Evolutionary conservation across 352 stramenopile genomes (phyloP).

Genomic region (Phytopythium helicoides): DNA sequence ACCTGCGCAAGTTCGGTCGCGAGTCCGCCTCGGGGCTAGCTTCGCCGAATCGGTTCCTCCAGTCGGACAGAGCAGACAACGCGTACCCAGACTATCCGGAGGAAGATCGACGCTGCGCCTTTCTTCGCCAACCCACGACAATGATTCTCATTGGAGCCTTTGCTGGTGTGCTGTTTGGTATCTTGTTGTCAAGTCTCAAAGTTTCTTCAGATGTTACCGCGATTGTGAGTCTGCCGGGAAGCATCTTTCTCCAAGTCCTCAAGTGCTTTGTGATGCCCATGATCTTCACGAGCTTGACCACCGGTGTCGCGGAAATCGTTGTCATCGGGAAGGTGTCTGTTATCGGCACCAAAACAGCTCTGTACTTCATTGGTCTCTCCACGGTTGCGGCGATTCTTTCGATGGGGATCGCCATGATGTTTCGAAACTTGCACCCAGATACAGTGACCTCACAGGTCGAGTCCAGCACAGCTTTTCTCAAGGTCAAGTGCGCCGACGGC

Average conservation of each 20-base stretch:
- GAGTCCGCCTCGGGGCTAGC: neutral
- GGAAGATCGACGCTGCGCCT: slow-evolving; percentile 13
- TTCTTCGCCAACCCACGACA: slow-evolving; percentile 29
- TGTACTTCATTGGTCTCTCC: slow-evolving; percentile 52
- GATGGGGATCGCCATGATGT: slow-evolving; percentile 1
- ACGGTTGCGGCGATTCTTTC: slow-evolving; percentile 7
- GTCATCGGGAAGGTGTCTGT: slow-evolving; percentile 60
- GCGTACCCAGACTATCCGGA: slow-evolving; percentile 14
- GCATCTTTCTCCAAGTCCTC: slow-evolving; percentile 44
- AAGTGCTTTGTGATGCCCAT: slow-evolving; percentile 63
- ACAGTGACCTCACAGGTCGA: slow-evolving; percentile 6
- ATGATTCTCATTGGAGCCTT: slow-evolving; percentile 43
- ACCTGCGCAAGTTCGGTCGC: neutral
- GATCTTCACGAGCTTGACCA: slow-evolving; percentile 65
- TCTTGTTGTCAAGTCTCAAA: slow-evolving; percentile 26
- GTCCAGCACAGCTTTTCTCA: slow-evolving; percentile 8
- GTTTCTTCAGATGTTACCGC: slow-evolving; percentile 31
- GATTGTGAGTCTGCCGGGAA: slow-evolving; percentile 37
- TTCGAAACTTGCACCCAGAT: slow-evolving; percentile 2
- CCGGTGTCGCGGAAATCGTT: slow-evolving; percentile 61
- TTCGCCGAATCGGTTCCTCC: neutral
- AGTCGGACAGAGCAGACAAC: neutral
- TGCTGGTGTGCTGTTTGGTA: slow-evolving; percentile 27
- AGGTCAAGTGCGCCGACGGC: slow-evolving; percentile 6
- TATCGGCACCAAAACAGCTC: slow-evolving; percentile 45